phyloP scores from a whole-genome alignment of 768 basidiomycete species.

The Lactarius evosmus region DNA sequence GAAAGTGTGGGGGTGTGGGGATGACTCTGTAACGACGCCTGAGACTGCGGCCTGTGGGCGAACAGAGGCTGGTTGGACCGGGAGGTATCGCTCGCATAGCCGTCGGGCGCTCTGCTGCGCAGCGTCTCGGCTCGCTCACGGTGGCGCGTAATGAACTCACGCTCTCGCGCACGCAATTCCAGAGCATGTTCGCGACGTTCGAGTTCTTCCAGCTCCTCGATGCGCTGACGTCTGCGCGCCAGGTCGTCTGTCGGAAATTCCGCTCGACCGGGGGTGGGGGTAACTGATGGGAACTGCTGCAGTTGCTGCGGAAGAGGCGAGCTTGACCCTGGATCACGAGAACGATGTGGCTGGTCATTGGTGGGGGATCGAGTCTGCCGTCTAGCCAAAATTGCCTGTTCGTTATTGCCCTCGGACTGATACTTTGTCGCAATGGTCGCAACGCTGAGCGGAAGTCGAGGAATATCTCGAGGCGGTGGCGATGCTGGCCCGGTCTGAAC shows the following conservation, averaged over 20 bases:
- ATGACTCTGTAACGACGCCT: constrained; percentile 15
- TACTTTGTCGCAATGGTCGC: constrained; percentile 62
- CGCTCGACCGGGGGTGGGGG: not conserved
- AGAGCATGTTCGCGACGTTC: constrained; percentile 59
- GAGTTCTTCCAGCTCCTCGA: constrained; percentile 50
- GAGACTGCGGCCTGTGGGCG: constrained; percentile 16
- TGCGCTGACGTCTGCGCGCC: constrained; percentile 39
- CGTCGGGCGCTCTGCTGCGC: constrained; percentile 30
- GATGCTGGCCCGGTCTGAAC: constrained; percentile 49
- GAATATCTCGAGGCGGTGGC: constrained; percentile 58
- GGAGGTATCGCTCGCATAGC: constrained; percentile 34
- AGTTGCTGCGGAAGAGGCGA: constrained; percentile 18
- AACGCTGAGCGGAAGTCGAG: constrained; percentile 61
- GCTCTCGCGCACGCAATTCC: constrained; percentile 48
- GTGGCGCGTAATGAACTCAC: constrained; percentile 13
- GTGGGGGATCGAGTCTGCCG: constrained; percentile 12
- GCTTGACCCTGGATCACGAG: constrained; percentile 21
- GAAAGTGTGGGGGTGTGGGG: constrained; percentile 24
- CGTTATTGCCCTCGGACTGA: constrained; percentile 19
- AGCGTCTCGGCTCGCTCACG: constrained; percentile 35
- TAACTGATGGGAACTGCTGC: constrained; percentile 16
- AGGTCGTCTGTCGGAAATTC: constrained; percentile 34
- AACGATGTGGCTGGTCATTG: constrained; percentile 7
- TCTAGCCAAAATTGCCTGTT: not conserved
- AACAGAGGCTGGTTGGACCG: constrained; percentile 30